Evolutionary conservation across 768 basidiomycete genomes (phyloP).

Genomic region (Pulveroboletus sp.): DNA sequence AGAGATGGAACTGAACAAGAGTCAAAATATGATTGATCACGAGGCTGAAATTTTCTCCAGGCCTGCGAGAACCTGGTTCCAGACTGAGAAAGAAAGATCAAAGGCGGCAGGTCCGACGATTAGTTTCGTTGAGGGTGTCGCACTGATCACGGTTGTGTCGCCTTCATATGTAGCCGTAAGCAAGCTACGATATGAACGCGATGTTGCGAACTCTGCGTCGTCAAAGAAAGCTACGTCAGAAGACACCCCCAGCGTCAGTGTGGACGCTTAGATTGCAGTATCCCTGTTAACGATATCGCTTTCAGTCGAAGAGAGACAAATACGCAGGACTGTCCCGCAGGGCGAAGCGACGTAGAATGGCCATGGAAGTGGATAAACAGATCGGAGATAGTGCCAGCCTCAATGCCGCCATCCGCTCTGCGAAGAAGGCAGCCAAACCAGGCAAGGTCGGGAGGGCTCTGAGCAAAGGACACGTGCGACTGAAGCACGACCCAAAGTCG

Average conservation of each 20-base stretch:
- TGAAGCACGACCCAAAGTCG: conserved; percentile 30
- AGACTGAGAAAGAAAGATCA: conserved; percentile 76
- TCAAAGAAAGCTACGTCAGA: conserved; percentile 30
- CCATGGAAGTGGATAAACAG: conserved; percentile 73
- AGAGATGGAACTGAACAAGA: conserved; percentile 95
- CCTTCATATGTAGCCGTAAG: conserved; percentile 51
- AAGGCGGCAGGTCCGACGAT: conserved; percentile 62
- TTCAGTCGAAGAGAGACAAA: conserved; percentile 71
- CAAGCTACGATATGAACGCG: conserved; percentile 68
- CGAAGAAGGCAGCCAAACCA: conserved; percentile 74
- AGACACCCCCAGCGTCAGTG: conserved; percentile 40
- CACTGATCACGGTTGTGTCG: conserved; percentile 1
- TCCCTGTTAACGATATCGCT: conserved; percentile 5
- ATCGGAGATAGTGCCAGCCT: conserved; percentile 48
- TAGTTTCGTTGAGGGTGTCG: background rate
- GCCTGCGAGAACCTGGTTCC: conserved; percentile 99
- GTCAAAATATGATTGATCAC: conserved; percentile 93
- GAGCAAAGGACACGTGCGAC: conserved; percentile 30
- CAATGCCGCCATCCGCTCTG: conserved; percentile 76
- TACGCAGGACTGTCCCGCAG: conserved; percentile 81
- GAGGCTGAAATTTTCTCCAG: conserved; percentile 87
- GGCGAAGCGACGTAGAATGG: conserved; percentile 84
- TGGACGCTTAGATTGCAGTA: background rate
- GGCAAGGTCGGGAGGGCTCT: conserved; percentile 66
- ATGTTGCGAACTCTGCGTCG: conserved; percentile 37